These are phyloP conservation scores for Ophiosphaerella korrae DNA, from an alignment of 2,329 filamentous ascomycete genomes.

Conservation along the genomic window DNA sequence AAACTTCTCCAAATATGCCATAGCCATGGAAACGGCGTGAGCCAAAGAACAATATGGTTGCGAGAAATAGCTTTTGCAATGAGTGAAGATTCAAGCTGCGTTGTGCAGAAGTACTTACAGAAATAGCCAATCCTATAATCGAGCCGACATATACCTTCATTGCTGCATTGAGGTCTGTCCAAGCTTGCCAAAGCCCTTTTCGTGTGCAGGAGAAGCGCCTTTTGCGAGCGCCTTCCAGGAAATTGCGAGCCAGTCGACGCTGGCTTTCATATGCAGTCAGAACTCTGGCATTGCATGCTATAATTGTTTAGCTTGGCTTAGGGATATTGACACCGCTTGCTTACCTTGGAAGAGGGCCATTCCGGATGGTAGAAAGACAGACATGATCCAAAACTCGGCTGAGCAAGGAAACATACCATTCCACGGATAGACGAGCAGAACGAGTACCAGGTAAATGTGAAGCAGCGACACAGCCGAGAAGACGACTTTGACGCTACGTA, in stretches of 20 bases:
- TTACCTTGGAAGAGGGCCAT: conserved; percentile 48
- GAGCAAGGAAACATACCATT: conserved; percentile 43
- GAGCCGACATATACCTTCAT: conserved; percentile 42
- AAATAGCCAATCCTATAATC: conserved; percentile 32
- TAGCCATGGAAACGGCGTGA: conserved; percentile 68
- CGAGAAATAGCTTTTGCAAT: conserved; percentile 59
- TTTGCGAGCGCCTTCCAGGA: conserved; percentile 42
- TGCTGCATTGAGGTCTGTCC: conserved; percentile 38
- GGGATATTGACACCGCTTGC: not conserved
- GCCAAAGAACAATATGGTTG: conserved; percentile 65
- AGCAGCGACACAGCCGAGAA: conserved; percentile 43
- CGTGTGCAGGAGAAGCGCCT: conserved; percentile 38
- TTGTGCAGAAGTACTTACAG: conserved; percentile 25
- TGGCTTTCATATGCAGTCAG: conserved; percentile 45
- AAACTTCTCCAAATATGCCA: conserved; percentile 60
- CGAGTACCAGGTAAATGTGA: conserved; percentile 44
- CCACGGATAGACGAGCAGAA: conserved; percentile 45
- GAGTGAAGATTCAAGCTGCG: conserved; percentile 7
- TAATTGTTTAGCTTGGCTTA: not conserved
- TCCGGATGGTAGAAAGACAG: conserved; percentile 44
- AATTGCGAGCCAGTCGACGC: conserved; percentile 39
- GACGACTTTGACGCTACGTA: conserved; percentile 40
- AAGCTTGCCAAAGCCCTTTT: conserved; percentile 35
- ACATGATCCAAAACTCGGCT: conserved; percentile 49
- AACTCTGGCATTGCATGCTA: conserved; percentile 45